Percentiles rank a stretch among this genome's conserved stretches.
Conservation (phyloP, 2,329 filamentous ascomycete species). For the Alternaria sp. region DNA sequence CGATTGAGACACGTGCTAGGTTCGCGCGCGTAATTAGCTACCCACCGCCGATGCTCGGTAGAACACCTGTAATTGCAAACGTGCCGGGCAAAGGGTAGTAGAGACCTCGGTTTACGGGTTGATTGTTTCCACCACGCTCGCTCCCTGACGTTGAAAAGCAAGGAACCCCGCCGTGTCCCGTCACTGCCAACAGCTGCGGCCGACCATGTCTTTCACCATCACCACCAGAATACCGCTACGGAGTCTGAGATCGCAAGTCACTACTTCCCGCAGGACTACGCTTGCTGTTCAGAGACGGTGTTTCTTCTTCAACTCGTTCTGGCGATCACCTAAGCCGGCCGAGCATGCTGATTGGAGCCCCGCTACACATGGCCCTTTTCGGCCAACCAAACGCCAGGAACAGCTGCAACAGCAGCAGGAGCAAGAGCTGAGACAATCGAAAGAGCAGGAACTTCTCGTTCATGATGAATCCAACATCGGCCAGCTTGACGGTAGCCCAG, state of each 20-base stretch:
- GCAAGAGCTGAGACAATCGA: conserved; percentile 8
- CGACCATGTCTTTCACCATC: conserved; percentile 38
- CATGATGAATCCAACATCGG: conserved; percentile 15
- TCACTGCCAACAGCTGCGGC: conserved; percentile 13
- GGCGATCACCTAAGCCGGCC: conserved; percentile 20
- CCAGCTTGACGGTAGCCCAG: conserved; percentile 30
- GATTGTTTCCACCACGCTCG: conserved; percentile 16
- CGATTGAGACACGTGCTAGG: conserved; percentile 26
- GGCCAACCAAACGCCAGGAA: conserved; percentile 22
- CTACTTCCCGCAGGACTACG: background rate
- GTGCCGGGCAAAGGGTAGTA: conserved; percentile 22
- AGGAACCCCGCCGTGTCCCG: conserved; percentile 17
- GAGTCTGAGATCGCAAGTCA: background rate
- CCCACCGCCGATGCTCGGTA: conserved; percentile 20
- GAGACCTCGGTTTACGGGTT: conserved; percentile 25
- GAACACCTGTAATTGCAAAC: conserved; percentile 6
- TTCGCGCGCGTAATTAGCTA: conserved; percentile 7
- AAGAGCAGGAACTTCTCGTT: conserved; percentile 18
- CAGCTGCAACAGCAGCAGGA: conserved; percentile 25
- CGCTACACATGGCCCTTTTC: conserved; percentile 26
- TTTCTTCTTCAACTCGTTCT: conserved; percentile 29
- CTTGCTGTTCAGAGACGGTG: conserved; percentile 5
- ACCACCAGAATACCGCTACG: conserved; percentile 20
- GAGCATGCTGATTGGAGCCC: conserved; percentile 28
- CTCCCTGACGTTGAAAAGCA: conserved; percentile 27